Percentiles rank a stretch among this genome's conserved stretches.
Conservation (phyloP, 1,284 basidiomycete species). For the Chalciporus sp. region DNA sequence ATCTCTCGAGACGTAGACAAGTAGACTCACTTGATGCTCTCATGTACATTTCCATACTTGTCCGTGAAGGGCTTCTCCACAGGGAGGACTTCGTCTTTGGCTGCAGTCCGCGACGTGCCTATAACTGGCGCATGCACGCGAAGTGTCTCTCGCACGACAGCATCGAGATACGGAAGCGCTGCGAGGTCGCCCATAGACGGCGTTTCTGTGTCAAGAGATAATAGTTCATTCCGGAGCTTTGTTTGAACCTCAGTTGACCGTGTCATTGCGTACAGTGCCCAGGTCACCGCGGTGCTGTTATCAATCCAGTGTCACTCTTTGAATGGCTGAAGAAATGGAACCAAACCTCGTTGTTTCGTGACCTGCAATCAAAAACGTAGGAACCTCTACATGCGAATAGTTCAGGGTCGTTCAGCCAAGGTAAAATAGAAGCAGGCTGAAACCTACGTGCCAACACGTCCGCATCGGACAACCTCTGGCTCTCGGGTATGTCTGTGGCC, state of each 20-base stretch:
- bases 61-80: slow-evolving; percentile 47
- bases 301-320: background rate
- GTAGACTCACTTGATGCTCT: slow-evolving; percentile 23
- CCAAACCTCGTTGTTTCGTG: slow-evolving; percentile 75
- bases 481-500: slow-evolving; percentile 54
- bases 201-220: slow-evolving; percentile 46
- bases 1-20: background rate
- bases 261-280: slow-evolving; percentile 68
- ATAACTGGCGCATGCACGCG: slow-evolving; percentile 66
- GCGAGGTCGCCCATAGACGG: slow-evolving; percentile 65
- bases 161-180: slow-evolving; percentile 59
- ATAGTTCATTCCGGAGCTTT: slow-evolving; percentile 70
- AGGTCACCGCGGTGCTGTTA: slow-evolving; percentile 52
- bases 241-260: slow-evolving; percentile 57
- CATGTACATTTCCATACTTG: slow-evolving; percentile 38
- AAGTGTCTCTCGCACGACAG: slow-evolving; percentile 69
- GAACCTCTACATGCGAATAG: slow-evolving; percentile 35
- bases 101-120: slow-evolving; percentile 49
- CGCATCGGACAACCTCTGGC: slow-evolving; percentile 67
- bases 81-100: slow-evolving; percentile 60
- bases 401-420: too few species aligned
- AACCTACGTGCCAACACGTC: slow-evolving; percentile 73
- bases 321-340: background rate
- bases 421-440: background rate
- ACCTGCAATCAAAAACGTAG: slow-evolving; percentile 54